These are phyloP conservation scores for Porphyrellus sp. DNA, from an alignment of 1,284 basidiomycete species.

Conservation along the genomic window DNA sequence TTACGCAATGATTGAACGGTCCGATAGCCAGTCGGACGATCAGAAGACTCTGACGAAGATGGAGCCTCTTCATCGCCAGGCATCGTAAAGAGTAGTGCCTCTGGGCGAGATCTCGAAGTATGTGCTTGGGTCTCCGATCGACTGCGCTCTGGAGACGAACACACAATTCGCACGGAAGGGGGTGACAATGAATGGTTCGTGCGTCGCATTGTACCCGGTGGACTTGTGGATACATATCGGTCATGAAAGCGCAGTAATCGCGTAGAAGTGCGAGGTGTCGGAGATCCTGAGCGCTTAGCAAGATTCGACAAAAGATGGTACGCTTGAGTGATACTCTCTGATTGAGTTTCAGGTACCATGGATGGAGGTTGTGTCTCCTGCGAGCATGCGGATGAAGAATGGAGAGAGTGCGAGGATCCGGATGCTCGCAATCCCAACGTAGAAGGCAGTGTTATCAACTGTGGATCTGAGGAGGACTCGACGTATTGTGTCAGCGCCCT, in stretches of 20 bases:
- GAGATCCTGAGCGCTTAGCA: slow-evolving; percentile 38
- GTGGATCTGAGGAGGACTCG: slow-evolving; percentile 50
- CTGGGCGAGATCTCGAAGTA: slow-evolving; percentile 35
- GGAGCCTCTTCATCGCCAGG: slow-evolving; percentile 54
- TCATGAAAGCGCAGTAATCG: slow-evolving; percentile 27
- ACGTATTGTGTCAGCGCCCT: slow-evolving; percentile 71
- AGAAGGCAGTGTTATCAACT: slow-evolving; percentile 58
- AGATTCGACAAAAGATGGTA: slow-evolving; percentile 58
- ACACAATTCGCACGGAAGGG: slow-evolving; percentile 11
- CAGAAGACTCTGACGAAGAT: slow-evolving; percentile 44
- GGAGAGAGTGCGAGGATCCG: slow-evolving; percentile 36
- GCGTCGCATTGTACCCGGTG: slow-evolving; percentile 16
- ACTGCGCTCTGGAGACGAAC: slow-evolving; percentile 14
- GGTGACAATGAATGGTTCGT: slow-evolving; percentile 9
- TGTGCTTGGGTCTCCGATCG: slow-evolving; percentile 8
- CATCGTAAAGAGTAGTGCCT: slow-evolving; percentile 46
- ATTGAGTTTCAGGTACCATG: slow-evolving; percentile 29
- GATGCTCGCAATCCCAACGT: slow-evolving; percentile 62
- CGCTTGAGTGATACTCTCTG: slow-evolving; percentile 49
- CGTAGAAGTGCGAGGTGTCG: slow-evolving; percentile 33
- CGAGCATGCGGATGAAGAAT: slow-evolving; percentile 3
- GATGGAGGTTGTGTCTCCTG: slow-evolving; percentile 15
- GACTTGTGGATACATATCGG: slow-evolving; percentile 25
- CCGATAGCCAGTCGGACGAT: slow-evolving; percentile 50
- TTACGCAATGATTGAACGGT: slow-evolving; percentile 64